Evolutionary conservation across 108 stramenopile genomes (phyloP), one percentile per base, ranked within the genome.

Genomic region (Cyclostephanos tholiformis): DNA sequence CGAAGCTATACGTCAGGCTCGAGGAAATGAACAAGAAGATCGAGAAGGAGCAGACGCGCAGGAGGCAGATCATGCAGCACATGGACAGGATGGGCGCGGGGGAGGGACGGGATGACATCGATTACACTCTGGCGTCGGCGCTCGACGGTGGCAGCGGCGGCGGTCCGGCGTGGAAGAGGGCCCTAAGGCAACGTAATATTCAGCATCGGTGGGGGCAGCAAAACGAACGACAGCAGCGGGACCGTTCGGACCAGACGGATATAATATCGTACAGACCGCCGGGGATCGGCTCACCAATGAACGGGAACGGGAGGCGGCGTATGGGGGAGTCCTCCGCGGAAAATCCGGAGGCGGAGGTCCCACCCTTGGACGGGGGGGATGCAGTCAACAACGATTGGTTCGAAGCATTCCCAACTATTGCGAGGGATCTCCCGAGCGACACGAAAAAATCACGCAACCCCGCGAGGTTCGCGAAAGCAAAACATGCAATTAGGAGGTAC

Each of bases 51-150:
- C 89, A 93, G 70, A 43, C 79, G 38, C 85, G 95, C 17, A 72
- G 95, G 55, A 57, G 79, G 23, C 82, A 86, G 49, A 84, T 96
- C 41, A 93, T 96, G 92, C 85, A 85, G 69, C 82, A 82, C 50
- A 67, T 96, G 82, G 92, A 96, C 82, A 84, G 71, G 58, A 91
- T 96, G 89, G 83, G 87, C 52, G 83, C 91, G 1, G 89, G 80
- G 23, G 91, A 92, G 69, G 94, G 91, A 1, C 46, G 83, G 14
- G 77, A 86, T 17, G 93, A 94, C 67, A 94, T 94, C 78, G 93
- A 92, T 65, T 94, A 94, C 73, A 88, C 91, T 38, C 72, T 94
- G 49, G 91, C 91, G 11, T 82, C 85, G 27, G 84, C 93, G 10
- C 91, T 89, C 73, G 85, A 74, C 55, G 67, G 59, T 8, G 59